phyloP scores from a whole-genome alignment of 306 rosid genomes.

The Dryas alaskensis region DNA sequence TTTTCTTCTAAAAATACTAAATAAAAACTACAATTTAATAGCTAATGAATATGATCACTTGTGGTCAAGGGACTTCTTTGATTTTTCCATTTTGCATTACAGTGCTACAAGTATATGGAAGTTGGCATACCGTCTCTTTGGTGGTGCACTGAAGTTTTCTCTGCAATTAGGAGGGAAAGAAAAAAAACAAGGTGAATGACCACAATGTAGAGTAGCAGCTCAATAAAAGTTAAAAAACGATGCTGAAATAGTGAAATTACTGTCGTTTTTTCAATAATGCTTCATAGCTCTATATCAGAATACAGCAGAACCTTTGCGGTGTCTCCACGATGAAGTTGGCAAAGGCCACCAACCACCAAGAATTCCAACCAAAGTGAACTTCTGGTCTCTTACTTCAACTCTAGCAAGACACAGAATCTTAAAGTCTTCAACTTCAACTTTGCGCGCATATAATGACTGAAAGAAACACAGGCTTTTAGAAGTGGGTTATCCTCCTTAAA shows the following conservation, averaged over 20 bases:
- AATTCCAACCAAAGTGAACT: conserved; percentile 60
- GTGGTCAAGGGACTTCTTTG: background rate
- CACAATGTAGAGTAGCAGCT: background rate
- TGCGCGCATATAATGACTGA: conserved; percentile 68
- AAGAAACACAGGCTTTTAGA: conserved; percentile 24
- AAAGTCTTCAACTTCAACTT: conserved; percentile 75
- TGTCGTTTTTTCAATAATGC: conserved; percentile 22
- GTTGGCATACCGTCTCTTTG: too few species aligned
- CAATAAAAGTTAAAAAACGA: background rate
- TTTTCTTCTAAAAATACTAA: background rate
- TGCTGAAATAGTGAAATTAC: background rate
- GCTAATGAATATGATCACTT: background rate
- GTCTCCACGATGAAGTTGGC: conserved; percentile 27
- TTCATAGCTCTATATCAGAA: conserved; percentile 30
- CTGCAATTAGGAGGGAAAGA: too few species aligned
- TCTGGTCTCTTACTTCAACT: conserved; percentile 52
- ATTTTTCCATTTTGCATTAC: background rate
- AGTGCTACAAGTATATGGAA: background rate
- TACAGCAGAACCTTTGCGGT: conserved; percentile 30
- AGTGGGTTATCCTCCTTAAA: background rate
- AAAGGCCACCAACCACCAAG: conserved; percentile 80
- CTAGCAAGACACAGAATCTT: conserved; percentile 58
- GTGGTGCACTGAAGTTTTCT: too few species aligned
- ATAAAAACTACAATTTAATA: background rate
- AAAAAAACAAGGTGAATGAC: too few species aligned